Evolutionary conservation across 2,329 filamentous ascomycete species (phyloP).

Genomic region (Paraphoma sp.): DNA sequence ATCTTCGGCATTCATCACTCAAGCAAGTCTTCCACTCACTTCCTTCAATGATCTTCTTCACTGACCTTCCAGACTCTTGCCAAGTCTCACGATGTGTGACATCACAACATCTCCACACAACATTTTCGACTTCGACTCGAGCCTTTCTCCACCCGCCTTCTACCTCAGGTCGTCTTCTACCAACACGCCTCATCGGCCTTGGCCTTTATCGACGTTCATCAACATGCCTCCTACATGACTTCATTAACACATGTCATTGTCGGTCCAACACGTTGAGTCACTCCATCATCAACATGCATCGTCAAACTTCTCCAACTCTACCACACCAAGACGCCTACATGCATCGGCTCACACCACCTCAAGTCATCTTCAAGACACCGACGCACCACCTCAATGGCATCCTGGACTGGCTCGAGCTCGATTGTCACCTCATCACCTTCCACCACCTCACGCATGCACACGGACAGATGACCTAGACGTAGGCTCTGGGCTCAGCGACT

Average conservation of each 20-base stretch:
- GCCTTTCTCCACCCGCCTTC: not conserved
- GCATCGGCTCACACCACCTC: slow-evolving; percentile 2
- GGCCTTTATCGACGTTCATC: not conserved
- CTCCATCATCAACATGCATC: slow-evolving; percentile 1
- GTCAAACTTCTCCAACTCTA: not conserved
- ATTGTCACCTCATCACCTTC: slow-evolving; percentile 2
- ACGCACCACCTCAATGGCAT: not conserved
- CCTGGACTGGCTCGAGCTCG: slow-evolving; percentile 2
- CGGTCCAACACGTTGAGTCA: slow-evolving; percentile 3
- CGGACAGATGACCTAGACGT: slow-evolving; percentile 6
- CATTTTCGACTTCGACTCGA: not conserved
- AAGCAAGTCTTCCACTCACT: slow-evolving; percentile 1
- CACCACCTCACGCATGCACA: not conserved
- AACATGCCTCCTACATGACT: not conserved
- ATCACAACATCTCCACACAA: slow-evolving; percentile 5
- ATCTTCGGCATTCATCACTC: not conserved
- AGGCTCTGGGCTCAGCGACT: slow-evolving; percentile 3
- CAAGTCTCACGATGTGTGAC: slow-evolving; percentile 19
- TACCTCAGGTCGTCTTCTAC: not conserved
- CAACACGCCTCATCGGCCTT: not conserved
- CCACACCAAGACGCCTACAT: not conserved
- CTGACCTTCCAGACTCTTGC: slow-evolving; percentile 6
- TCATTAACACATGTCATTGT: not conserved
- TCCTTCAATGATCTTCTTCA: not conserved
- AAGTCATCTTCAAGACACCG: slow-evolving; percentile 3